A percentile compares a stretch with the other conserved stretches of the same genome.
phyloP scores from a whole-genome alignment of 352 stramenopile species.

The Bremia lactucae region DNA sequence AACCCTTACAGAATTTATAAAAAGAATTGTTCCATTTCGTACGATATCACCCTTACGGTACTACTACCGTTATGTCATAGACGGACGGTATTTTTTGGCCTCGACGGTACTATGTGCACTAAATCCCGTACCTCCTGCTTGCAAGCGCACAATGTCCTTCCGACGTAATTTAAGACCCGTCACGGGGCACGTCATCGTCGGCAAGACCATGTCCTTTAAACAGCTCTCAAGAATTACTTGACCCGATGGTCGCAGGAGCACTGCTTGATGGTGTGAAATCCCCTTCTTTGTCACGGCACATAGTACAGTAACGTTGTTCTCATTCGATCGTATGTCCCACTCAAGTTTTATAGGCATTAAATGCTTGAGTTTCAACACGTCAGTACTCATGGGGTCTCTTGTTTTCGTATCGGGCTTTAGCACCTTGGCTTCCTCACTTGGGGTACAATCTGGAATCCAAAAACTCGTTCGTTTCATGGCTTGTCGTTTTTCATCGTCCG shows the following conservation, averaged over 20 bases:
- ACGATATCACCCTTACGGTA: neutral
- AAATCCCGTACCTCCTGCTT: slow-evolving; percentile 66
- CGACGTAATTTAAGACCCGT: slow-evolving; percentile 77
- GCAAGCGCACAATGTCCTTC: slow-evolving; percentile 77
- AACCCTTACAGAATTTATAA: neutral
- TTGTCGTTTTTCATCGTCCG: slow-evolving; percentile 54
- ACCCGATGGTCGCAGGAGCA: slow-evolving; percentile 70
- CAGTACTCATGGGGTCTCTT: slow-evolving; percentile 71
- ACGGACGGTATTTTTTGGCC: slow-evolving; percentile 79
- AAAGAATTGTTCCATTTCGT: no score
- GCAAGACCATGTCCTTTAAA: slow-evolving; percentile 75
- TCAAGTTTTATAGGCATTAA: slow-evolving; percentile 82
- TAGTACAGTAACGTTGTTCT: slow-evolving; percentile 24
- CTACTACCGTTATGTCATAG: slow-evolving; percentile 35
- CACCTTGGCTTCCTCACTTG: slow-evolving; percentile 35
- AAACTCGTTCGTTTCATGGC: slow-evolving; percentile 79
- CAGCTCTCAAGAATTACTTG: slow-evolving; percentile 73
- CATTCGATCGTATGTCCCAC: slow-evolving; percentile 26
- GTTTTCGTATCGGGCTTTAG: slow-evolving; percentile 61
- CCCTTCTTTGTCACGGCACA: slow-evolving; percentile 78
- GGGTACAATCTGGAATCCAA: slow-evolving; percentile 81
- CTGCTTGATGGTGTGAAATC: slow-evolving; percentile 65
- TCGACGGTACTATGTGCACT: slow-evolving; percentile 80
- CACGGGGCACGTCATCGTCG: slow-evolving; percentile 77
- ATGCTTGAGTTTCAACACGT: slow-evolving; percentile 81